Evolutionary conservation across 2,329 filamentous ascomycete species (phyloP).

Genomic region (Catunica adiposa): DNA sequence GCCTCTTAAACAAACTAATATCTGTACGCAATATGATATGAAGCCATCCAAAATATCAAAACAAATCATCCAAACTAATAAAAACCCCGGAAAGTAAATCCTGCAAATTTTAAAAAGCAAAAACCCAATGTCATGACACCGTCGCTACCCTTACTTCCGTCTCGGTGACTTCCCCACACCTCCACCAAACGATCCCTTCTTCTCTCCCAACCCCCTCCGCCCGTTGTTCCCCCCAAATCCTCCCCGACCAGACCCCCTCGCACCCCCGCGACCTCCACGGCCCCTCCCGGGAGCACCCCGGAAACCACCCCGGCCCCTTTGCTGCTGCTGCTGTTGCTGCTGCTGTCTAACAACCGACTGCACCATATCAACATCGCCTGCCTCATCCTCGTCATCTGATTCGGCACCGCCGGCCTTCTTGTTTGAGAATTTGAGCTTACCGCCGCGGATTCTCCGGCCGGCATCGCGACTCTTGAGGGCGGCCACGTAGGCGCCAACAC

Average conservation of each 20-base stretch:
- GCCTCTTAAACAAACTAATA: slow-evolving; percentile 1
- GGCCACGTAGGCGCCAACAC: slow-evolving; percentile 52
- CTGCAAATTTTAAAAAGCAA: background rate
- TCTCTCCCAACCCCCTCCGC: slow-evolving; percentile 34
- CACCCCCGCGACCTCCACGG: slow-evolving; percentile 27
- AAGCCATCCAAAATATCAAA: background rate
- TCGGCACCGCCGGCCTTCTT: slow-evolving; percentile 31
- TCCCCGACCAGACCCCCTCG: slow-evolving; percentile 20
- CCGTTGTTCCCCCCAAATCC: slow-evolving; percentile 26
- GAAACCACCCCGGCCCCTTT: slow-evolving; percentile 21
- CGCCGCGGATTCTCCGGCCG: slow-evolving; percentile 46
- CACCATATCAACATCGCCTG: slow-evolving; percentile 34
- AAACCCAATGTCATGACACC: background rate
- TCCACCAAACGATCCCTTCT: slow-evolving; percentile 24
- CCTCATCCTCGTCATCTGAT: slow-evolving; percentile 31
- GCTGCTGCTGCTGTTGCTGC: slow-evolving; percentile 28
- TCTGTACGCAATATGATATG: slow-evolving; percentile 3
- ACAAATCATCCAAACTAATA: background rate
- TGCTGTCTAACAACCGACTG: slow-evolving; percentile 4
- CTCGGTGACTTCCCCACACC: slow-evolving; percentile 27
- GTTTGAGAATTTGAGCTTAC: slow-evolving; percentile 57
- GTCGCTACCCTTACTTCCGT: background rate
- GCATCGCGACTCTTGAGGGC: slow-evolving; percentile 52
- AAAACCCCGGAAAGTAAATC: background rate
- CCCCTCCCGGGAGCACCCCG: slow-evolving; percentile 29